Base-by-base conservation (phyloP, 768 basidiomycete genomes). In the Tubosaeta brunneosetosa region DNA sequence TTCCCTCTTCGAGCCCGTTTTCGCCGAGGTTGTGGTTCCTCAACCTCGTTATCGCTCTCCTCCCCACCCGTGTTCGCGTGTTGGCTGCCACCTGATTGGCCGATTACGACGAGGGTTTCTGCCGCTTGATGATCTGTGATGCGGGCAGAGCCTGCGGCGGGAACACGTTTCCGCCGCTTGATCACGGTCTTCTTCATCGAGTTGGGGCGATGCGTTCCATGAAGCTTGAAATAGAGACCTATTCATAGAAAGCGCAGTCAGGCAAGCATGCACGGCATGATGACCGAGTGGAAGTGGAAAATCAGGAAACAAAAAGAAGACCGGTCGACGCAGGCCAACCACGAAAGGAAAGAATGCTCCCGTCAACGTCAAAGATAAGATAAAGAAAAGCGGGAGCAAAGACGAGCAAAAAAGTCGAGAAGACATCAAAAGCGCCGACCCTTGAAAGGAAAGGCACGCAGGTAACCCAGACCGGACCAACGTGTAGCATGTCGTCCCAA, bases 121-220 rank as follows among this genome's bases (percentile, higher is more conserved):
- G 91, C 91, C 2, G 91, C 91, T 34, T 90, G 90, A 65, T 91
- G 89, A 66, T 94, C 91, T 11, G 85, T 80, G 75, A 90, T 79
- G 27, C 78, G 75, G 59, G 73, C 74, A 51, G 59, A 76, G 58
- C 69, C 79, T 17, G 88, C 92, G 47, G 95, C 94, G 33, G 97
- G 94, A 38, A 99, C 94, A 60, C 97, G 86, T 73, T 98, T 98
- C 59, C 97, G 79, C 32, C 97, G 83, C 74, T 99, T 99, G 80
- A 99, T 99, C 60, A 97, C 92, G 4, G 91, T 89, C 77, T 98
- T 97, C 73, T 97, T 98, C 94, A 99, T 95, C 56, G 93, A 91
- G 58, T 94, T 94, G 36, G 97, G 97, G 34, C 97, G 84, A 63
- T 97, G 94, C 2, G 91, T 91, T 44, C 94, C 93, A 74, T 99